Base-by-base conservation (phyloP, 2,329 filamentous ascomycete species). In the Fusarium pseudograminearum region DNA sequence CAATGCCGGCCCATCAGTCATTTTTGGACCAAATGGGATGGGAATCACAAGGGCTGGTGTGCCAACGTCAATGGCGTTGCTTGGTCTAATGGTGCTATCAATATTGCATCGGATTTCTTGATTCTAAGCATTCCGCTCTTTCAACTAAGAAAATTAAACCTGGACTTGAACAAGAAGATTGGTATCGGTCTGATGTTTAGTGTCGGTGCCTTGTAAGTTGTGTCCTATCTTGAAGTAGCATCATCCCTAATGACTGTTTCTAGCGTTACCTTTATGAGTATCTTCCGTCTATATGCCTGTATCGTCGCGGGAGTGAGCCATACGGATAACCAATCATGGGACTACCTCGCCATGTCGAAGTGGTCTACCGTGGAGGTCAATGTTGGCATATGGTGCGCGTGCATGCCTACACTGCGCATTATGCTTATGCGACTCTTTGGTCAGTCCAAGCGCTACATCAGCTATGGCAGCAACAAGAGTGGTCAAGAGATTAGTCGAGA, bases 21-120 rank as follows among this genome's bases (percentile, higher is more conserved):
- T 1, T 69, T 61, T 5, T 69, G 61, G 67, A 26, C 28, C 10
- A 59, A 48, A 0, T 69, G 65, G 67, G 56, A 69, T 26, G 34
- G 40, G 2, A 4, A 62, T 4, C 52, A 65, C 1, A 6, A 51
- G 0, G 65, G 67, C 1, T 36, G 41, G 7, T 69, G 61, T 24
- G 24, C 65, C 3, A 60, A 50, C 3, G 38, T 69, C 5, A 53
- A 69, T 14, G 38, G 65, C 1, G 18, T 70, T 4, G 66, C 52
- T 2, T 70, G 65, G 67, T 41, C 61, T 1, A 66, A 66, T 2
- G 65, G 65, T 4, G 66, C 65, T 0, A 44, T 69, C 2, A 15
- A 45, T 7, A 30, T 63, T 3, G 53, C 54, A 2, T 16, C 61
- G 0, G 60, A 63, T 4, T 22, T 63, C 41, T 57, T 38, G 7